A percentile compares a stretch with the other conserved stretches of the same genome.
Evolutionary conservation across 306 rosid species (phyloP).

Genomic region (Inga leiocalycina): DNA sequence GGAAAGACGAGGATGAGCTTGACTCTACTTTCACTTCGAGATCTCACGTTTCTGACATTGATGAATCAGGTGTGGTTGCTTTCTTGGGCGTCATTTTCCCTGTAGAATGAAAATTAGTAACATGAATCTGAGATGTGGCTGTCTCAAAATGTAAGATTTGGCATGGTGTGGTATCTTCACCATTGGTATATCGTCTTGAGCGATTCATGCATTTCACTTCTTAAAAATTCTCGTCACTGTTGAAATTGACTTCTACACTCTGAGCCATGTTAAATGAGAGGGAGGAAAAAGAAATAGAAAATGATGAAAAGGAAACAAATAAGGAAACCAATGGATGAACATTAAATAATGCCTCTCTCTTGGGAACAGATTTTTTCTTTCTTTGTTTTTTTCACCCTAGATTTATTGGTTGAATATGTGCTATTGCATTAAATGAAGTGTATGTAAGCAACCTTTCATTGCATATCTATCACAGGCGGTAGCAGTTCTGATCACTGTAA

Average conservation of each 20-base stretch:
- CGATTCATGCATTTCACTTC: constrained; percentile 24
- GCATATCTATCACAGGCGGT: constrained; percentile 56
- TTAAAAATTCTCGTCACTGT: neutral
- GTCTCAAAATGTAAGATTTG: constrained; percentile 22
- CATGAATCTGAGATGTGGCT: constrained; percentile 25
- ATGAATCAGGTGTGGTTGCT: constrained; percentile 66
- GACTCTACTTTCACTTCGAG: constrained; percentile 63
- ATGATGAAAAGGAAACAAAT: neutral
- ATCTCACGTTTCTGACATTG: constrained; percentile 68
- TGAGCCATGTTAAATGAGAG: neutral
- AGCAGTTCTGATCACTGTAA: constrained; percentile 72
- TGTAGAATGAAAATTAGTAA: constrained; percentile 6
- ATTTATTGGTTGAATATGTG: constrained; percentile 19
- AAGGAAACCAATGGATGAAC: neutral
- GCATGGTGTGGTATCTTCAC: neutral
- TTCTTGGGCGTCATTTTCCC: constrained; percentile 18
- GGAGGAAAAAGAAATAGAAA: constrained; percentile 2
- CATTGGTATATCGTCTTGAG: constrained; percentile 1
- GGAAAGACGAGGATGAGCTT: constrained; percentile 69
- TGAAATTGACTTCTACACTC: neutral
- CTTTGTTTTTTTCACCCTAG: neutral
- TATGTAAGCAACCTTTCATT: constrained; percentile 15
- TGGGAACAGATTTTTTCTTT: neutral
- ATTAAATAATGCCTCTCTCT: constrained; percentile 6
- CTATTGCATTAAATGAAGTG: neutral